Base-by-base conservation (phyloP, 1,284 basidiomycete species). In the Cutaneotrichosporon dermatis region DNA sequence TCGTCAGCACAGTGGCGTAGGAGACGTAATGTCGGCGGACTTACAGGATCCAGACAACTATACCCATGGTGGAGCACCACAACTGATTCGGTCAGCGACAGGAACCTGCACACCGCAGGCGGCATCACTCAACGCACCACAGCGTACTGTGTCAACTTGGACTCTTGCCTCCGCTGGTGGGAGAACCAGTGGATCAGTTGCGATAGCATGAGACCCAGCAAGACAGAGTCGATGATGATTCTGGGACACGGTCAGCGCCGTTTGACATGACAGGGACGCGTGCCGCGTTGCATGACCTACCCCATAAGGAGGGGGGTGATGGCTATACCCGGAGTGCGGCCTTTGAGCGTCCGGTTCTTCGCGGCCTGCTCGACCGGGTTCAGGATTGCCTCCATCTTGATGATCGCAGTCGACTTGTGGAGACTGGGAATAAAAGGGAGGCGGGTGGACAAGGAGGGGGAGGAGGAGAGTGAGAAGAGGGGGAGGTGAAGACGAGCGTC, bases 241-340 rank as follows among this genome's bases (percentile, higher is more conserved):
- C 60, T 61, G 57, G 10, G 1, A 53, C 25, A 55, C 50, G 6
- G 13, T 15, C 34, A 36, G 10, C 39, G 6, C 5, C 9, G 12
- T 7, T 7, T 2, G 4, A 25, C 25, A 25, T 25, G 25, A 25
- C 25, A 25, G 25, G 25, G 25, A 25, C 25, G 25, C 25, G 25
- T 9, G 9, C 12, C 39, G 9, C 39, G 9, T 15, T 1, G n/a
- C 35, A 4, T 3, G 4, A 57, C 59, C 37, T 41, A 61, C 59
- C 59, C 59, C 59, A 61, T 61, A 15, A 61, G 43, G 10, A 61
- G 15, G n/a, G 59, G 59, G 13, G 59, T 57, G 43, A 61, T 50
- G 15, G 53, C 40, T 5, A 61, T 16, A 11, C 16, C 16, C 4
- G n/a, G 1, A 13, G 46, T 7, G n/a, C 16, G 13, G 15, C 43